phyloP scores from a whole-genome alignment of 2,329 filamentous ascomycete species.

The Ophiostoma sp. region DNA sequence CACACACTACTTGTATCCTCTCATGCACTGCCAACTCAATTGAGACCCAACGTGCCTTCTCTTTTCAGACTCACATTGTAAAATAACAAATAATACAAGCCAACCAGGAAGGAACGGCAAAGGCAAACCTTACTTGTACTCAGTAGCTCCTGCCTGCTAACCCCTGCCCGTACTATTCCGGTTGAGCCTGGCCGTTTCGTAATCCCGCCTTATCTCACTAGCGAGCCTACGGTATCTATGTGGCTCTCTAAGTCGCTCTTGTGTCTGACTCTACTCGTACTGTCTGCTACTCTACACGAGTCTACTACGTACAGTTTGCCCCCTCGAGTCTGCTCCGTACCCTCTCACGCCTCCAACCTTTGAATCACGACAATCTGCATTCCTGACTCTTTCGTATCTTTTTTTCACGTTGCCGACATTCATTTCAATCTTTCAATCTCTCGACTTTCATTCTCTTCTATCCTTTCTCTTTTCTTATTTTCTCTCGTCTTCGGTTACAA shows the following conservation, averaged over 20 bases:
- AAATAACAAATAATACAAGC: background rate
- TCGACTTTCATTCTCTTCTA: background rate
- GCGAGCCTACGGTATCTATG: background rate
- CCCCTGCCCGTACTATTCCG: conserved; percentile 20
- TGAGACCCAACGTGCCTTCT: conserved; percentile 10
- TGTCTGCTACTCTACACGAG: background rate
- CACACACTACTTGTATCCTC: background rate
- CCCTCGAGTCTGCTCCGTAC: background rate
- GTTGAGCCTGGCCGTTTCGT: conserved; percentile 16
- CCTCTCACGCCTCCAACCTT: background rate
- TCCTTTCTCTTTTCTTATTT: background rate
- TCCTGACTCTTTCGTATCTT: background rate
- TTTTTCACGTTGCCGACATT: background rate
- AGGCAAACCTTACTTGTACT: background rate
- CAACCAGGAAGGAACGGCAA: background rate
- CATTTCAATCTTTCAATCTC: background rate
- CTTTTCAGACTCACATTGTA: background rate
- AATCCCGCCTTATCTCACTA: conserved; percentile 17
- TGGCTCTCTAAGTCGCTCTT: background rate
- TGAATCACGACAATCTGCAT: background rate
- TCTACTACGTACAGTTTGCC: background rate
- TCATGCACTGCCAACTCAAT: conserved; percentile 13
- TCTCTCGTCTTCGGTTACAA: background rate
- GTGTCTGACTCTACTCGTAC: background rate
- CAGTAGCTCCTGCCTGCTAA: background rate